Evolutionary conservation across 495 filamentous ascomycete species (phyloP), one percentile per base, ranked within the genome.

Genomic region (Hypoxylon cercidicola): DNA sequence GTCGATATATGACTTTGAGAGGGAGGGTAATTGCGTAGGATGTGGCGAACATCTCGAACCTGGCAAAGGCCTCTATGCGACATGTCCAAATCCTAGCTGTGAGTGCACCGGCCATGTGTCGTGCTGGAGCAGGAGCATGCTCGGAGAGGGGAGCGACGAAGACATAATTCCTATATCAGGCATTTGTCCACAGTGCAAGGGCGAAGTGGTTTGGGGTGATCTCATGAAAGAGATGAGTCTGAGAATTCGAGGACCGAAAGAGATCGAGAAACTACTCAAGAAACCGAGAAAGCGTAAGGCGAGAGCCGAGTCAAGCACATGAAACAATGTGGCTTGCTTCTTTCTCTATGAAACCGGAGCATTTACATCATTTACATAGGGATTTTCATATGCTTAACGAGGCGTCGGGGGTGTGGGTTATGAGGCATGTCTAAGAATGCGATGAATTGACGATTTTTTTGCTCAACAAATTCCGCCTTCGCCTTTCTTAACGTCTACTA

Each of bases 161-260:
- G 72, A 69, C 0, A 72, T 97, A 2, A 62, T 97, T 3, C 94
- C 95, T 0, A 82, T 82, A 4, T 67, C 80, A 8, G 94, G 94
- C 1, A 74, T 66, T 3, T 99, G 95, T 77, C 93, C 92, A 1
- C 74, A 72, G 39, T 99, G 95, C 72, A 74, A 82, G 1, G 75
- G 77, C 0, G 74, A 81, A 16, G 78, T 91, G 7, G 68, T 80
- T 45, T 99, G 95, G 95, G 78, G 85, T 0, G 81, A 90, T 45
- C 83, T 97, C 66, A 90, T 93, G 73, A 93, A 88, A 69, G 93
- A 97, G 71, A 74, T 93, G 59, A 94, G 82, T 47, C 74, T 97
- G 25, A 82, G 93, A 52, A 77, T 80, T 21, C 82, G 92, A 44
- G 92, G 88, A 12, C 71, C 80, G 62, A 88, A 88, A 43, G 87